Base-by-base conservation (phyloP, 176 grass and related monocot species). In the Tuctoria greenei region DNA sequence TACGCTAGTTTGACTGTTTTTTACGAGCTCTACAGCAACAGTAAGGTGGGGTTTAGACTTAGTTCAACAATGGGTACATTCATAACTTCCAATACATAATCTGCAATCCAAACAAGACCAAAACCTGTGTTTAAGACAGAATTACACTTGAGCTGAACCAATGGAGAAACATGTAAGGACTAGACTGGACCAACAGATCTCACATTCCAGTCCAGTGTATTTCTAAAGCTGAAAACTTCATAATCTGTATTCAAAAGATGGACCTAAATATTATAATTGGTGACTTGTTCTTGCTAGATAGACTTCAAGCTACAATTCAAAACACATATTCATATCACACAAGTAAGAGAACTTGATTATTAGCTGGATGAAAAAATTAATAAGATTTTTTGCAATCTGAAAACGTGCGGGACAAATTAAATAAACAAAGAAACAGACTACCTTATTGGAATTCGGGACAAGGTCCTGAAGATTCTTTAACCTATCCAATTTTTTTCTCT, bases 321-420 rank as follows among this genome's bases (percentile, higher is more conserved):
- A 51, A 62, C 7, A 23, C 66, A 61, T 46, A 41, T 75, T 75
- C 25, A 47, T 56, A 16, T 76, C 38, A 27, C 65, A 58, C 40
- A 71, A 15, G n/a, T n/a, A n/a, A n/a, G n/a, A n/a, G n/a, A n/a
- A n/a, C n/a, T n/a, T n/a, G n/a, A n/a, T n/a, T n/a, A n/a, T n/a
- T n/a, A n/a, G n/a, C n/a, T n/a, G n/a, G n/a, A n/a, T n/a, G n/a
- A n/a, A n/a, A n/a, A n/a, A n/a, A n/a, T n/a, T n/a, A n/a, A n/a
- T n/a, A n/a, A n/a, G n/a, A n/a, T n/a, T n/a, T n/a, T n/a, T n/a
- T n/a, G n/a, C n/a, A n/a, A n/a, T n/a, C n/a, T n/a, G n/a, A n/a
- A n/a, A n/a, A n/a, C n/a, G n/a, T n/a, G n/a, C n/a, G n/a, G n/a
- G n/a, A n/a, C n/a, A n/a, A n/a, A n/a, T n/a, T n/a, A n/a, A n/a